Conservation (phyloP, 192 early-diverging fungal species). For the Podila epigama region DNA sequence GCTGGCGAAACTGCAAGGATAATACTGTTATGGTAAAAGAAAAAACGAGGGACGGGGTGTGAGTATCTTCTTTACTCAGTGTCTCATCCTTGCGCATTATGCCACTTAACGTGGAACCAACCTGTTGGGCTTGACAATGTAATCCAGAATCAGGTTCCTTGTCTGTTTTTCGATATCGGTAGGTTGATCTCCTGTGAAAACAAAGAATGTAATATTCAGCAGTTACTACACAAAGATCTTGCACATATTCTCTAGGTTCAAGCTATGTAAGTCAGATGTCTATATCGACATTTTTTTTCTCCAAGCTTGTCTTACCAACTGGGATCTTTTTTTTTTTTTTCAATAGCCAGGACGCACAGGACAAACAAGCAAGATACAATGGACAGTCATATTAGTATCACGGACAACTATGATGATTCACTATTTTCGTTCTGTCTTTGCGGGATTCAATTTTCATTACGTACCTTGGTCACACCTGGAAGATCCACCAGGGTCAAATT, state of each 20-base stretch:
- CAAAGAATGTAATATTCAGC: background rate
- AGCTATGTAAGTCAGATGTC: too few species aligned
- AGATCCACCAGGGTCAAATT: slow-evolving; percentile 85
- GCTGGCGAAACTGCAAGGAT: slow-evolving; percentile 85
- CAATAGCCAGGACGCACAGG: too few species aligned
- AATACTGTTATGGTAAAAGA: slow-evolving; percentile 56
- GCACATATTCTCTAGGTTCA: too few species aligned
- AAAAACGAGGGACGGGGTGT: background rate
- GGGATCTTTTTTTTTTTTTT: too few species aligned
- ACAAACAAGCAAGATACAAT: too few species aligned
- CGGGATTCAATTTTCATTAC: too few species aligned
- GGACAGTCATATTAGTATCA: too few species aligned
- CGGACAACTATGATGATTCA: too few species aligned
- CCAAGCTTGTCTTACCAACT: slow-evolving; percentile 38
- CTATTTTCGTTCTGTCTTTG: too few species aligned
- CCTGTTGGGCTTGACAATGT: slow-evolving; percentile 83
- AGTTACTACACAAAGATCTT: too few species aligned
- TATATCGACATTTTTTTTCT: background rate
- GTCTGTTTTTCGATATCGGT: slow-evolving; percentile 85
- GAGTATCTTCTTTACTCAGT: too few species aligned
- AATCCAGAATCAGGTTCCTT: slow-evolving; percentile 76
- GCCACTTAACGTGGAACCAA: background rate
- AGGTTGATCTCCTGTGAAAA: slow-evolving; percentile 75
- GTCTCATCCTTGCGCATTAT: background rate
- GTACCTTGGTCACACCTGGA: slow-evolving; percentile 83